phyloP scores from a whole-genome alignment of 208 protist species.

The Wallacemonas rigidus region DNA sequence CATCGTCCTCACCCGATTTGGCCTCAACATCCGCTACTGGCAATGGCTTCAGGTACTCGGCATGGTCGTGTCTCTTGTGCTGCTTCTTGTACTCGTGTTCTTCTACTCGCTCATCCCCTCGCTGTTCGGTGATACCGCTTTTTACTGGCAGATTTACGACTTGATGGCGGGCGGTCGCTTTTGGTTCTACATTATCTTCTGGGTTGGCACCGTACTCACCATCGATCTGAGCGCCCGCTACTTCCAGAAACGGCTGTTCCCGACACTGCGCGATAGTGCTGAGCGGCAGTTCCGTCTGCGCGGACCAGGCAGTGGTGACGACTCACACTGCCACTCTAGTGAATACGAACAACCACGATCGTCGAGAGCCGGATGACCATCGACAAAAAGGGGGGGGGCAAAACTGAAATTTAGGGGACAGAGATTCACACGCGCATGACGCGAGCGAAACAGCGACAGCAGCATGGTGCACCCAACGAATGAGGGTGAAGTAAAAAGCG shows the following conservation, averaged over 20 bases:
- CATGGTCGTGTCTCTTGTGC: slow-evolving; percentile 48
- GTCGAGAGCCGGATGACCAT: not conserved
- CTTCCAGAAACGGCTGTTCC: slow-evolving; percentile 59
- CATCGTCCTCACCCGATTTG: slow-evolving; percentile 68
- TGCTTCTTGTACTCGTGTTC: slow-evolving; percentile 53
- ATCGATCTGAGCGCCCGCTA: slow-evolving; percentile 56
- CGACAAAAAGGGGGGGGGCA: not conserved
- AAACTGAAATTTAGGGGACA: too few relatives aligned
- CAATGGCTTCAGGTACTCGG: slow-evolving; percentile 68
- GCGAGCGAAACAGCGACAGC: too few relatives aligned
- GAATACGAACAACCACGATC: not conserved
- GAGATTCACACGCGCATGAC: too few relatives aligned
- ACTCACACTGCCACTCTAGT: slow-evolving; percentile 14
- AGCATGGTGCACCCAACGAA: too few relatives aligned
- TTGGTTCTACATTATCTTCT: slow-evolving; percentile 79
- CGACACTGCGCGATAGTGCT: slow-evolving; percentile 63
- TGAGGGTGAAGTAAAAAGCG: too few relatives aligned
- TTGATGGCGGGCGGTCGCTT: slow-evolving; percentile 64
- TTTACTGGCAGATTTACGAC: slow-evolving; percentile 79
- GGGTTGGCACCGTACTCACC: slow-evolving; percentile 43
- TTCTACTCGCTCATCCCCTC: slow-evolving; percentile 66
- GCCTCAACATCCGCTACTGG: slow-evolving; percentile 76
- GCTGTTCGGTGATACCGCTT: slow-evolving; percentile 43
- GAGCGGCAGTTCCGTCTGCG: slow-evolving; percentile 43
- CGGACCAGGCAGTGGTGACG: not conserved